Percentiles rank a stretch among this genome's conserved stretches.
phyloP scores from a whole-genome alignment of 169 alveolate genomes.

The Miamiensis avidus region DNA sequence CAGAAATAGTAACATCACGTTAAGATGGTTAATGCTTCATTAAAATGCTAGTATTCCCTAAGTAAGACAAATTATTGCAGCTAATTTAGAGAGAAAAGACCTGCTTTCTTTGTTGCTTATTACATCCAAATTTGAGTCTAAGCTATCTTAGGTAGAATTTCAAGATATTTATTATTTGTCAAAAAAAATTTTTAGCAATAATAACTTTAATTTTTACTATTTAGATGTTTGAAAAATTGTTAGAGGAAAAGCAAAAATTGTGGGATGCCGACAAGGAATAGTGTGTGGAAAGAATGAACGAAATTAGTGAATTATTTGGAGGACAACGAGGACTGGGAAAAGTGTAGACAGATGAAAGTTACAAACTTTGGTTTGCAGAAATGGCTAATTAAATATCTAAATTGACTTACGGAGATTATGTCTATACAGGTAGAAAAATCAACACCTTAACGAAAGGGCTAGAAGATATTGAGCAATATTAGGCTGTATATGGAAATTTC shows the following conservation, averaged over 20 bases:
- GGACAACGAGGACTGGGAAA: conserved; percentile 72
- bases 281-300: conserved; percentile 70
- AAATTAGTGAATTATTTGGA: conserved; percentile 77
- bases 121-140: conserved; percentile 77
- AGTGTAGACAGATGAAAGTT: conserved; percentile 60
- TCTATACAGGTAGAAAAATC: conserved; percentile 79
- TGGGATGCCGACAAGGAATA: conserved; percentile 77
- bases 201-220: not conserved
- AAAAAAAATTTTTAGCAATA: not conserved
- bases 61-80: conserved; percentile 51
- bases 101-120: conserved; percentile 60
- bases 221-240: conserved; percentile 56
- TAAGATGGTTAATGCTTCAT: conserved; percentile 83
- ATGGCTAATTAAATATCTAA: conserved; percentile 57
- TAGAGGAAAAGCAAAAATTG: conserved; percentile 58
- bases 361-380: conserved; percentile 73
- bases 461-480: conserved; percentile 73
- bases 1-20: conserved; percentile 71
- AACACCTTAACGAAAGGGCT: conserved; percentile 73
- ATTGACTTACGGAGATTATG: conserved; percentile 66
- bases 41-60: conserved; percentile 57
- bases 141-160: conserved; percentile 50
- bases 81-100: conserved; percentile 42
- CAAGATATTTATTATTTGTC: not conserved
- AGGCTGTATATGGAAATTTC: conserved; percentile 65